A percentile compares a stretch with the other conserved stretches of the same genome.
phyloP scores from a whole-genome alignment of 2,329 filamentous ascomycete genomes.

The Aspergillus jensenii region DNA sequence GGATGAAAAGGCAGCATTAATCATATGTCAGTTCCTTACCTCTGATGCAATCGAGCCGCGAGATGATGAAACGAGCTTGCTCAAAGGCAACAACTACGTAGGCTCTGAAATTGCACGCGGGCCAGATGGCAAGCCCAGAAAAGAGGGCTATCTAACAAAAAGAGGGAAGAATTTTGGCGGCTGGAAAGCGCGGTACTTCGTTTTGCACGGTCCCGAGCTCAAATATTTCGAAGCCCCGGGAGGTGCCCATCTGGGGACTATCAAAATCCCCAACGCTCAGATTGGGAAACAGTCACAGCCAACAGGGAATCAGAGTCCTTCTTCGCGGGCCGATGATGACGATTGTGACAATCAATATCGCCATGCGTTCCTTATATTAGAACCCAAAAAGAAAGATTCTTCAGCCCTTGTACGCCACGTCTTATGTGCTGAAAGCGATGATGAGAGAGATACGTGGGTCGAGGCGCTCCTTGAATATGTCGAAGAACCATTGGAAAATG shows the following conservation, averaged over 20 bases:
- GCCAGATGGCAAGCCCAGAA: slow-evolving; percentile 66
- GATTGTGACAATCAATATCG: slow-evolving; percentile 92
- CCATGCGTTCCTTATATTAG: slow-evolving; percentile 90
- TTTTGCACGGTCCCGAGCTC: slow-evolving; percentile 68
- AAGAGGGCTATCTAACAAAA: slow-evolving; percentile 92
- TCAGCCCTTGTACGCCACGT: slow-evolving; percentile 87
- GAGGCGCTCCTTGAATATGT: slow-evolving; percentile 87
- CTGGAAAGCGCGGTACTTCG: slow-evolving; percentile 84
- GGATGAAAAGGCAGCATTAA: slow-evolving; percentile 71
- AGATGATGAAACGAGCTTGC: slow-evolving; percentile 54
- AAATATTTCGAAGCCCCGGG: slow-evolving; percentile 92
- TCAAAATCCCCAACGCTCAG: slow-evolving; percentile 86
- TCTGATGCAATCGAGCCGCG: slow-evolving; percentile 59
- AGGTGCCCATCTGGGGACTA: slow-evolving; percentile 86
- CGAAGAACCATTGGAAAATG: slow-evolving; percentile 50
- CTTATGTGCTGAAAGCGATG: slow-evolving; percentile 90
- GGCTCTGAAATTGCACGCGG: slow-evolving; percentile 45
- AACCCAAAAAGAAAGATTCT: slow-evolving; percentile 95
- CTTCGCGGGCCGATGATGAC: slow-evolving; percentile 67
- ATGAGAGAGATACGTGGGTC: slow-evolving; percentile 91
- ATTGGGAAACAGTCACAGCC: slow-evolving; percentile 87
- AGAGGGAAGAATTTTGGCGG: slow-evolving; percentile 97
- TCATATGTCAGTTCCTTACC: slow-evolving; percentile 85
- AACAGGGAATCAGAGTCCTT: slow-evolving; percentile 56
- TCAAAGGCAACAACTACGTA: slow-evolving; percentile 37